A percentile compares a stretch with the other conserved stretches of the same genome.
Conservation (phyloP, 2,329 filamentous ascomycete genomes). For the Aspergillus glaucus region DNA sequence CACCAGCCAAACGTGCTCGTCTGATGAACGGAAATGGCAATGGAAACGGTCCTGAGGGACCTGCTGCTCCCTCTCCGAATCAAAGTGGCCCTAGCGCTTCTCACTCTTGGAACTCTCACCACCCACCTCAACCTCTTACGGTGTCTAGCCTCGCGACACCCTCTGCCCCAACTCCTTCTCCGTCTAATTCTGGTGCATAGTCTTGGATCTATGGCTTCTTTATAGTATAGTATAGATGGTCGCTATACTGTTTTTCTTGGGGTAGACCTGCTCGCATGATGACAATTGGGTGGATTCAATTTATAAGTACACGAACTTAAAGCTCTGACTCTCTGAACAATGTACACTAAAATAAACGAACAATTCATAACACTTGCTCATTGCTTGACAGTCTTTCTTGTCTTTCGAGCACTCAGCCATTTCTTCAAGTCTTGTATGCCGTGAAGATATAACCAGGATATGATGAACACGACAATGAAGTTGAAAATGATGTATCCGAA, state of each 20-base stretch:
- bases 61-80: slow-evolving; percentile 1
- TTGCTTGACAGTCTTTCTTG: slow-evolving; percentile 12
- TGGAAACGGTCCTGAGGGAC: background rate
- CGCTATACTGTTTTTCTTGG: no score
- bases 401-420: slow-evolving; percentile 26
- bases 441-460: slow-evolving; percentile 51
- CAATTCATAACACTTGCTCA: background rate
- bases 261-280: no score
- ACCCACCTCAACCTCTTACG: slow-evolving; percentile 5
- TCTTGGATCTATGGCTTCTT: background rate
- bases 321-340: no score
- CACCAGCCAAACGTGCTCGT: slow-evolving; percentile 29
- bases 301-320: no score
- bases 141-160: slow-evolving; percentile 20
- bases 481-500: slow-evolving; percentile 61
- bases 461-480: slow-evolving; percentile 48
- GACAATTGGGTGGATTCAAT: no score
- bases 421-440: slow-evolving; percentile 26
- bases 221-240: no score
- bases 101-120: slow-evolving; percentile 8
- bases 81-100: slow-evolving; percentile 4
- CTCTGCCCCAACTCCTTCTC: slow-evolving; percentile 20
- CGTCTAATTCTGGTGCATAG: slow-evolving; percentile 6
- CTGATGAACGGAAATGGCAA: slow-evolving; percentile 27
- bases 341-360: no score